Evolutionary conservation across 768 basidiomycete species (phyloP).

Genomic region (Russula virescens): DNA sequence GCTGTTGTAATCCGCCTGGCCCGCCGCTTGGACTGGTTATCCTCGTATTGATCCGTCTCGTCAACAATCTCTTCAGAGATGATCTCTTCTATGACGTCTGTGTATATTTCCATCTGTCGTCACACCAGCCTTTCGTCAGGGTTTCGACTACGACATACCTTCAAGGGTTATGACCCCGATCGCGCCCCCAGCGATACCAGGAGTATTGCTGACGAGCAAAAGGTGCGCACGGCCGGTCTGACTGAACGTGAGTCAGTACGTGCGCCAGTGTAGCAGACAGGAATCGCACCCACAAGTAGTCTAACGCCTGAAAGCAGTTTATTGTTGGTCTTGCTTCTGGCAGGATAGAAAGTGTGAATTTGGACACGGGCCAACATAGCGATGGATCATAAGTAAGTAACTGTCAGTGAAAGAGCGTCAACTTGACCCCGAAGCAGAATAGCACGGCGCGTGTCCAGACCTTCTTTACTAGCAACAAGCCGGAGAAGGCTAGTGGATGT

Average conservation of each 20-base stretch:
- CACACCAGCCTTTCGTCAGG: background rate
- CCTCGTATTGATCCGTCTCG: constrained; percentile 87
- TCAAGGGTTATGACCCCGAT: constrained; percentile 89
- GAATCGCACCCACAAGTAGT: constrained; percentile 67
- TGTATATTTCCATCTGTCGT: background rate
- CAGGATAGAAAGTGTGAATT: constrained; percentile 73
- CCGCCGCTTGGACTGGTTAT: constrained; percentile 72
- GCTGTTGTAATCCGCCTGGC: constrained; percentile 70
- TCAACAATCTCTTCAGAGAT: constrained; percentile 95
- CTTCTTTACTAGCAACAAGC: constrained; percentile 80
- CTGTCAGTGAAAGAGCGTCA: constrained; percentile 34
- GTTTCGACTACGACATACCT: constrained; percentile 36
- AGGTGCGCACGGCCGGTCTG: constrained; percentile 95
- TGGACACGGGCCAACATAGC: constrained; percentile 64
- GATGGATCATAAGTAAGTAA: constrained; percentile 86
- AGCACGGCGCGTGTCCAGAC: constrained; percentile 31
- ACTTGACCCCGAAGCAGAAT: background rate
- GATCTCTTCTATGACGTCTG: constrained; percentile 89
- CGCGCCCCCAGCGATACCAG: constrained; percentile 76
- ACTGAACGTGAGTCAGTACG: constrained; percentile 33
- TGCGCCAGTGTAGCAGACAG: background rate
- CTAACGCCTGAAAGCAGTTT: constrained; percentile 91
- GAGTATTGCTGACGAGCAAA: constrained; percentile 76
- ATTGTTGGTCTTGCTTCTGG: constrained; percentile 87
- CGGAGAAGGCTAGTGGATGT: constrained; percentile 64